Base-by-base conservation (phyloP, 2,329 filamentous ascomycete species). In the Pseudocercospora ulei region DNA sequence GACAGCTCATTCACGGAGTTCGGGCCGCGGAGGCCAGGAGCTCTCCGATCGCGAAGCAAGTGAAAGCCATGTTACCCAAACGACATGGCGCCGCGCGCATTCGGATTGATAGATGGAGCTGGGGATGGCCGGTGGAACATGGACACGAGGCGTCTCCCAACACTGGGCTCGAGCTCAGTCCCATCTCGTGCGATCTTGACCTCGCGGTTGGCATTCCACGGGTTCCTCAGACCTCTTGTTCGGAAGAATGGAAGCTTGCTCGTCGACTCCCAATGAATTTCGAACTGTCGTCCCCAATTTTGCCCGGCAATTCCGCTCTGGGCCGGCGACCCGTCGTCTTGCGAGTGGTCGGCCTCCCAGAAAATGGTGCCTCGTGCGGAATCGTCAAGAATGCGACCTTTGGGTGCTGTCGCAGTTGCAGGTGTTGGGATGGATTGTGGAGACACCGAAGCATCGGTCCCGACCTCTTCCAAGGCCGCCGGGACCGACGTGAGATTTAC, bases 111-210 rank as follows among this genome's bases (percentile, higher is more conserved):
- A 39, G 40, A 13, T 12, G 47, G 38, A n/a, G 39, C 27, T 28
- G 46, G 44, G 9, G 43, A 43, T 8, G 46, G 44, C 6, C 52
- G 38, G 24, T 56, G 51, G 31, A 96, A 95, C 54, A 95, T 72
- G 28, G 78, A 76, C 46, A 92, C 69, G 38, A 96, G 65, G 52
- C 76, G 76, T 52, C 76, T 75, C 3, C 87, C 88, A 27, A 93
- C 74, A 18, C 70, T 74, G 17, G 87, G 82, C 61, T 96, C 88
- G 37, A 96, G 67, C 60, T 96, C 88, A 0, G 88, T 96, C 1
- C 88, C 88, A 54, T 96, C 88, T 53, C 88, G 73, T 14, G 88
- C 88, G 56, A 96, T 94, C 63, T 96, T 96, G 46, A 96, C 83
- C 57, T 96, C 88, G 36, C 88, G 71, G 56, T 95, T 94, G 3